phyloP scores from a whole-genome alignment of 208 protist species.

The Phytomonas sp. region DNA sequence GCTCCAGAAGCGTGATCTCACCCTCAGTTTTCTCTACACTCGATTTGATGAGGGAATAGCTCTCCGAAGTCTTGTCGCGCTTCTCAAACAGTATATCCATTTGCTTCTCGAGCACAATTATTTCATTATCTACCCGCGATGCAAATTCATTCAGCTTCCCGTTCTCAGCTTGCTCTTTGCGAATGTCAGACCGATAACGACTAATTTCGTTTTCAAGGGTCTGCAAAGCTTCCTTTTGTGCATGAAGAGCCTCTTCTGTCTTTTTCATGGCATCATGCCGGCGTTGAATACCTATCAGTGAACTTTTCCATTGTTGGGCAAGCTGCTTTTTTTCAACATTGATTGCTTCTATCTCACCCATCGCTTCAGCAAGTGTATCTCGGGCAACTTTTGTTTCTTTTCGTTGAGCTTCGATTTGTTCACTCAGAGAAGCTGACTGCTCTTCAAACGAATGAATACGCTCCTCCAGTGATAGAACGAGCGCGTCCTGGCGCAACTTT shows the following conservation, averaged over 20 bases:
- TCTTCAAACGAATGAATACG: slow-evolving; percentile 81
- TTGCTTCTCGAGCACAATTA: slow-evolving; percentile 83
- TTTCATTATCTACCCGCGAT: slow-evolving; percentile 89
- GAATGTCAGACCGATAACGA: slow-evolving; percentile 83
- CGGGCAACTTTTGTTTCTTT: slow-evolving; percentile 84
- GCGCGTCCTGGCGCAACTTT: slow-evolving; percentile 90
- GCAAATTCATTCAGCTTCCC: slow-evolving; percentile 86
- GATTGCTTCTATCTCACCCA: slow-evolving; percentile 92
- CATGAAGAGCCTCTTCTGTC: slow-evolving; percentile 87
- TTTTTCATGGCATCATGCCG: slow-evolving; percentile 89
- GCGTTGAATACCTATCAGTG: slow-evolving; percentile 91
- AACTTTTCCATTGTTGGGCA: slow-evolving; percentile 91
- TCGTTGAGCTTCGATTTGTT: slow-evolving; percentile 84
- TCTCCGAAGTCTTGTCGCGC: slow-evolving; percentile 66
- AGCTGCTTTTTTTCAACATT: slow-evolving; percentile 94
- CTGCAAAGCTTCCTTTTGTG: slow-evolving; percentile 88
- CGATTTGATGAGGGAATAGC: slow-evolving; percentile 67
- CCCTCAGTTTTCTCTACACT: slow-evolving; percentile 70
- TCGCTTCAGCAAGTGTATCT: slow-evolving; percentile 88
- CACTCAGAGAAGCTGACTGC: slow-evolving; percentile 63
- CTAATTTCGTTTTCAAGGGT: slow-evolving; percentile 90
- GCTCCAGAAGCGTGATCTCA: slow-evolving; percentile 78
- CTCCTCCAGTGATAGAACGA: slow-evolving; percentile 85
- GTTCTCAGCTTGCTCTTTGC: slow-evolving; percentile 77
- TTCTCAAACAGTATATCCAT: slow-evolving; percentile 74